Evolutionary conservation across 495 filamentous ascomycete genomes (phyloP).

Genomic region (Talaromyces liani): DNA sequence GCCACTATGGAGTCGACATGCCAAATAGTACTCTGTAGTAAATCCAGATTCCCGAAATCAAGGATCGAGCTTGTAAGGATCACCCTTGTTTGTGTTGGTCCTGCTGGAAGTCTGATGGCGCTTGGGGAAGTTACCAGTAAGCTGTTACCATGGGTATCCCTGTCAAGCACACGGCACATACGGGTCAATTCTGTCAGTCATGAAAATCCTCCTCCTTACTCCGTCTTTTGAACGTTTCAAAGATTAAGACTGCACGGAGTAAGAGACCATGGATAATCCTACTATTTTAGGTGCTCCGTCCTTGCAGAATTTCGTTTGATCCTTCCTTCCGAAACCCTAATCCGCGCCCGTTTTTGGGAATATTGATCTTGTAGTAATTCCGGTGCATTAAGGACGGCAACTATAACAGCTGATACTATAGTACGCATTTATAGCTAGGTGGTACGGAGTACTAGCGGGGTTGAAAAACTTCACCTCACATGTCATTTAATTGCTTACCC

Average conservation of each 20-base stretch:
- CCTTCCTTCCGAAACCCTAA: not conserved
- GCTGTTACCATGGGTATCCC: not conserved
- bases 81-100: not conserved
- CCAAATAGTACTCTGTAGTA: not conserved
- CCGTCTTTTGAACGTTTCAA: not conserved
- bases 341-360: not conserved
- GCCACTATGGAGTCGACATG: not conserved
- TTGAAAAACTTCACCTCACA: not conserved
- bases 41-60: not conserved
- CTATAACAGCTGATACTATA: not conserved
- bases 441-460: not conserved
- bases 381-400: not conserved
- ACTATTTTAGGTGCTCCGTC: not conserved
- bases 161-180: not conserved
- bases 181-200: not conserved
- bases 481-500: not conserved
- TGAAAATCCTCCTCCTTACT: not conserved
- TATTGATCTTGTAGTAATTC: not conserved
- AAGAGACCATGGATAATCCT: not conserved
- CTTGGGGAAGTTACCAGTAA: not conserved
- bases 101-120: not conserved
- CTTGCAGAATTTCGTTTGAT: not conserved
- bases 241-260: not conserved
- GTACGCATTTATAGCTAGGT: not conserved
- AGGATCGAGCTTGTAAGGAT: not conserved